phyloP scores from a whole-genome alignment of 352 stramenopile species.

The Phytopythium sindhum region DNA sequence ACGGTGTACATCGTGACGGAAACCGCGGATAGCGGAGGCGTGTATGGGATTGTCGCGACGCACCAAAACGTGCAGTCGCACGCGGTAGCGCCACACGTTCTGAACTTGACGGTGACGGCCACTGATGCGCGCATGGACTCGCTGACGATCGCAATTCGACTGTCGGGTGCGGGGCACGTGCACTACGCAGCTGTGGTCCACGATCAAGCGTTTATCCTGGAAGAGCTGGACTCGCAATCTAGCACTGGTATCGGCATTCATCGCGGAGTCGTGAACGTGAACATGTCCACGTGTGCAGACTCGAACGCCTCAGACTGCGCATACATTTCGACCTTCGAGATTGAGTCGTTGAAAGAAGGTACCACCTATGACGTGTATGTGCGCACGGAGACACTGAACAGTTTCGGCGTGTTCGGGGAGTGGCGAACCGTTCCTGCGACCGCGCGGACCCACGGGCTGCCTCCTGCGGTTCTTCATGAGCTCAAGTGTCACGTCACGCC shows the following conservation, averaged over 20 bases:
- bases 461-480: slow-evolving; percentile 61
- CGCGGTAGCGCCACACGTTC: slow-evolving; percentile 28
- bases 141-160: slow-evolving; percentile 43
- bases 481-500: slow-evolving; percentile 45
- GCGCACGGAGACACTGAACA: slow-evolving; percentile 67
- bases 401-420: slow-evolving; percentile 57
- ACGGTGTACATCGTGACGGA: slow-evolving; percentile 75
- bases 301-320: background rate
- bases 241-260: background rate
- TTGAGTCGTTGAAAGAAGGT: slow-evolving; percentile 49
- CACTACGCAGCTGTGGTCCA: slow-evolving; percentile 58
- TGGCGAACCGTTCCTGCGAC: slow-evolving; percentile 53
- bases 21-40: slow-evolving; percentile 57
- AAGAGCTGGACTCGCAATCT: background rate
- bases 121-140: slow-evolving; percentile 67
- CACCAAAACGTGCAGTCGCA: slow-evolving; percentile 56
- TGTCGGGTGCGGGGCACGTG: slow-evolving; percentile 52
- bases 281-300: background rate
- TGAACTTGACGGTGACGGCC: slow-evolving; percentile 35
- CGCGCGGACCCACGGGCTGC: slow-evolving; percentile 57
- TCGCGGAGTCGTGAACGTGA: slow-evolving; percentile 14
- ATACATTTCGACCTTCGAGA: slow-evolving; percentile 30
- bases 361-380: slow-evolving; percentile 75
- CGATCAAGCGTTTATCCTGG: slow-evolving; percentile 12
- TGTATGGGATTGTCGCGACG: slow-evolving; percentile 67